Evolutionary conservation across 768 basidiomycete genomes (phyloP), one percentile per base, ranked within the genome.

Genomic region (Vishniacozyma victoriae): DNA sequence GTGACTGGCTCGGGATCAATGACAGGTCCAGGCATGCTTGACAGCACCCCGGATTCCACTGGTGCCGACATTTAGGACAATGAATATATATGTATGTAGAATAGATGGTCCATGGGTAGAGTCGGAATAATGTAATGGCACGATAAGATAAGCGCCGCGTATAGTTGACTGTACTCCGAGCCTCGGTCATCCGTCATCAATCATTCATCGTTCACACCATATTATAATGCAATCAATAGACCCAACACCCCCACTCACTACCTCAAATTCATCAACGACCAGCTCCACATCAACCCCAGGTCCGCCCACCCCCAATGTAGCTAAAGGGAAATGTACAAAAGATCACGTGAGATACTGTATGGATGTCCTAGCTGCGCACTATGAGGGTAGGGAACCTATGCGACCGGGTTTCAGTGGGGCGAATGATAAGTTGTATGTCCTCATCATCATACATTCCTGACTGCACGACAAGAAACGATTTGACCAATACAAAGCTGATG

Each of bases 391-490:
- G n/a, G 67, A 74, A 29, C 81, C 82, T 4, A 76, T 86, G 47
- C 64, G 76, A 14, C 82, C 86, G 36, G 67, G 73, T 48, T 90
- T 89, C 42, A 27, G 60, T 7, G 65, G 71, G 40, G 53, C 77
- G 13, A 78, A 87, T 54, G 82, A 83, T 47, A 83, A 86, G 71
- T 91, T 82, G 89, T 92, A 70, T 64, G 84, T 75, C 25, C 43
- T 55, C 31, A 55, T 31, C 5, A 15, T 20, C 50, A 15, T 9
- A 33, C 9, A 9, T n/a, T 9, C 29, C 9, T 9, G 29, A 33
- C 29, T 33, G n/a, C 29, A 9, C 29, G n/a, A 9, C 9, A 33
- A n/a, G n/a, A 9, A 9, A 33, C 9, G 29, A 33, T n/a, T n/a
- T 33, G 29, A 33, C 29, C 9, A 33, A n/a, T n/a, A n/a, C n/a